These are phyloP conservation scores for Pseudonitzschia multistriata DNA, from an alignment of 108 stramenopile genomes.

Conservation along the genomic window DNA sequence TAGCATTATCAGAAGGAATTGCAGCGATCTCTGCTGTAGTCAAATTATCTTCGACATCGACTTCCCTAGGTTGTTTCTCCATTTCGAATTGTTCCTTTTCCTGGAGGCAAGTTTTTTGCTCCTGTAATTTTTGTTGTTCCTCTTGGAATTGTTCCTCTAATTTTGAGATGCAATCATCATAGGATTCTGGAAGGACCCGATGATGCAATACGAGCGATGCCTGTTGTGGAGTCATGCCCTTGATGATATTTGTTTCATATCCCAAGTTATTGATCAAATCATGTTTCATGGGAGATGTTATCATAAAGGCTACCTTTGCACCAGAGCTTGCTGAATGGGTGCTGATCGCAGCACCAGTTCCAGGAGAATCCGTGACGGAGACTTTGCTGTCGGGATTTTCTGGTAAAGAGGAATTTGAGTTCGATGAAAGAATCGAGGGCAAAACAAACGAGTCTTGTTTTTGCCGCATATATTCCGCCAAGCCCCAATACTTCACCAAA, in stretches of 20 bases:
- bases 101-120: background rate
- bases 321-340: background rate
- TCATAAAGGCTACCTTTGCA: constrained; percentile 58
- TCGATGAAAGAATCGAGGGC: background rate
- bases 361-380: background rate
- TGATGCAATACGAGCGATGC: constrained; percentile 46
- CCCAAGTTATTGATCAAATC: constrained; percentile 37
- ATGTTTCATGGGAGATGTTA: constrained; percentile 47
- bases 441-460: constrained; percentile 5
- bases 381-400: background rate
- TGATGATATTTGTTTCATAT: constrained; percentile 34
- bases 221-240: constrained; percentile 44
- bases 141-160: constrained; percentile 25
- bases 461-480: constrained; percentile 38
- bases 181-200: constrained; percentile 20
- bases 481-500: constrained; percentile 48
- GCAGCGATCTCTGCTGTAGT: background rate
- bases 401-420: background rate
- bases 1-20: too few relatives aligned
- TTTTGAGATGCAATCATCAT: constrained; percentile 11
- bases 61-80: background rate
- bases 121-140: constrained; percentile 15
- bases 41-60: background rate
- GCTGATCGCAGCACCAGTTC: background rate
- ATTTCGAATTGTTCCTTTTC: background rate